Conservation (phyloP, 2,329 filamentous ascomycete genomes). For the Fonsecaea nubica region DNA sequence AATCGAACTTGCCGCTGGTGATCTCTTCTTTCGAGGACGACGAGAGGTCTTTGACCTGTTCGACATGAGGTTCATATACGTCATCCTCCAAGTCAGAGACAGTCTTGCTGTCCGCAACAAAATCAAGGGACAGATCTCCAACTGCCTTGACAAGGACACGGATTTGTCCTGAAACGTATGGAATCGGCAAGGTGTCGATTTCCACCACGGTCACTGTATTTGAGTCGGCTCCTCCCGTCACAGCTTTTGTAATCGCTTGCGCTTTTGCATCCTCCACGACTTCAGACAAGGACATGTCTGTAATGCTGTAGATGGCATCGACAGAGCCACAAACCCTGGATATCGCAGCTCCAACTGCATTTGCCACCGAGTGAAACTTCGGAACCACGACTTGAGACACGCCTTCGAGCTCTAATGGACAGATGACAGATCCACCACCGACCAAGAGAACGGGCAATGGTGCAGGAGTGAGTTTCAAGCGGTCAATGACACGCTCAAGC, state of each 20-base stretch:
- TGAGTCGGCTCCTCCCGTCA: slow-evolving; percentile 26
- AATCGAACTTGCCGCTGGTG: slow-evolving; percentile 40
- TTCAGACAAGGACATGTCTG: slow-evolving; percentile 37
- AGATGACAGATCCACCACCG: slow-evolving; percentile 63
- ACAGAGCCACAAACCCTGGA: slow-evolving; percentile 62
- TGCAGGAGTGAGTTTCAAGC: slow-evolving; percentile 63
- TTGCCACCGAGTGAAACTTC: slow-evolving; percentile 60
- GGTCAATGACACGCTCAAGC: slow-evolving; percentile 61
- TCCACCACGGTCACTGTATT: slow-evolving; percentile 41
- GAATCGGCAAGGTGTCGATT: slow-evolving; percentile 49
- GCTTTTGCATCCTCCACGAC: slow-evolving; percentile 38
- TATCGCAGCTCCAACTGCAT: slow-evolving; percentile 67
- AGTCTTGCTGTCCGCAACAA: slow-evolving; percentile 31
- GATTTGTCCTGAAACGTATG: slow-evolving; percentile 42
- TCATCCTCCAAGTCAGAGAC: slow-evolving; percentile 15
- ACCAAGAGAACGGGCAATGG: slow-evolving; percentile 60
- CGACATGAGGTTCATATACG: slow-evolving; percentile 34
- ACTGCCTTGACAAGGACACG: slow-evolving; percentile 48
- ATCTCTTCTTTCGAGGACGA: slow-evolving; percentile 9
- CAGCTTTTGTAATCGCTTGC: slow-evolving; percentile 36
- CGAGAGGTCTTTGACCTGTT: background rate
- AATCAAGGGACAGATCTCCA: slow-evolving; percentile 46
- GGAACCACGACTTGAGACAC: slow-evolving; percentile 59
- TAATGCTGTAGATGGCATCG: slow-evolving; percentile 55
- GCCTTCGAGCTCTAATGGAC: slow-evolving; percentile 56